These are phyloP conservation scores for Butyriboletus appendiculatus DNA, from an alignment of 1,284 basidiomycete genomes.

Conservation along the genomic window DNA sequence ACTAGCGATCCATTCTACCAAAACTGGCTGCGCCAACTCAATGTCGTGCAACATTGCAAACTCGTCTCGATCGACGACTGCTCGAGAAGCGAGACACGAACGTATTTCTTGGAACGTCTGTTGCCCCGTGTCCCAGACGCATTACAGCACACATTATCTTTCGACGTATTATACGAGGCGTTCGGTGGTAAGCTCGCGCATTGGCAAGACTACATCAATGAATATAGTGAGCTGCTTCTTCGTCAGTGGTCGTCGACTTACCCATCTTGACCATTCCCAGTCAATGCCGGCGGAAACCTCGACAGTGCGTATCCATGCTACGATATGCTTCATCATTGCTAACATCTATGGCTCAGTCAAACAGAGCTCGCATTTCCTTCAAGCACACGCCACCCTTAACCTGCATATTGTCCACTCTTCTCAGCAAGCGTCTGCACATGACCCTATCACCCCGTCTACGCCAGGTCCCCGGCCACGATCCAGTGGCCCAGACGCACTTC, in stretches of 20 bases:
- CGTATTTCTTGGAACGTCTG: constrained; percentile 64
- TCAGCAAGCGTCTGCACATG: constrained; percentile 42
- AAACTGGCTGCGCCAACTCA: constrained; percentile 74
- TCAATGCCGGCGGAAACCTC: constrained; percentile 36
- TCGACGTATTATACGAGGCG: constrained; percentile 71
- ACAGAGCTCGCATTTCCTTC: constrained; percentile 73
- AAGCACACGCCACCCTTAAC: constrained; percentile 72
- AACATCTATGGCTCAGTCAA: constrained; percentile 49
- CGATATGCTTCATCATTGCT: not conserved
- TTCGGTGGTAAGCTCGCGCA: constrained; percentile 83
- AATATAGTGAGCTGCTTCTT: constrained; percentile 54
- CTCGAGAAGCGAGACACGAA: constrained; percentile 64
- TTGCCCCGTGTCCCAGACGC: constrained; percentile 62
- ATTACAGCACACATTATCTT: constrained; percentile 54
- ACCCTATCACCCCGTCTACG: constrained; percentile 37
- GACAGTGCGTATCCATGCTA: constrained; percentile 28
- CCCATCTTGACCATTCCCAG: constrained; percentile 16
- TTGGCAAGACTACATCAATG: constrained; percentile 75
- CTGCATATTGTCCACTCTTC: constrained; percentile 76
- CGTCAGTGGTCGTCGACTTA: not conserved
- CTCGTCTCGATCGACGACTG: constrained; percentile 81
- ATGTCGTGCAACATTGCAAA: constrained; percentile 81
- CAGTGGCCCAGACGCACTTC: constrained; percentile 50
- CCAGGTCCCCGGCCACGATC: constrained; percentile 37
- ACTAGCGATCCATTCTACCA: constrained; percentile 85